These are phyloP conservation scores for Flaveria robusta DNA, from an alignment of 129 eudicot genomes.

Conservation along the genomic window DNA sequence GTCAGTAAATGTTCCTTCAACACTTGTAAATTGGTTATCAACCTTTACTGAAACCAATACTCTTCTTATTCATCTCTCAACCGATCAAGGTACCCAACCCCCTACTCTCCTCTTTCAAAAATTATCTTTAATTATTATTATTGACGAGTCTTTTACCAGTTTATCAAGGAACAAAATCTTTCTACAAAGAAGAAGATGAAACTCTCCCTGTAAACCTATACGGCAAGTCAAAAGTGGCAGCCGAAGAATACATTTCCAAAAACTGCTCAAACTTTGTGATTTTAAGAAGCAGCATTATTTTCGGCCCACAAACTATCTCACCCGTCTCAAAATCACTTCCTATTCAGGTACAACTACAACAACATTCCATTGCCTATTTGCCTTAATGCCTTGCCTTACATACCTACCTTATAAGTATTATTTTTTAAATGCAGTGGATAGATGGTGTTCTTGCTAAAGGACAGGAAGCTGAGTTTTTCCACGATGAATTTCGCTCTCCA, in stretches of 20 bases:
- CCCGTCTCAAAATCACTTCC: conserved; percentile 89
- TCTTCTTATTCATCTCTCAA: conserved; percentile 82
- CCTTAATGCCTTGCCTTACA: too few species aligned
- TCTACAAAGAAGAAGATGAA: conserved; percentile 79
- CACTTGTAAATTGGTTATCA: conserved; percentile 76
- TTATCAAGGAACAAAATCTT: conserved; percentile 90
- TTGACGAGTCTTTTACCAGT: too few species aligned
- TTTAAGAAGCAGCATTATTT: conserved; percentile 92
- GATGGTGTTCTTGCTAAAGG: conserved; percentile 81
- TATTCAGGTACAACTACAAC: conserved; percentile 52
- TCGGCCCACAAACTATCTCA: conserved; percentile 82
- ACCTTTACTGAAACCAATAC: conserved; percentile 46
- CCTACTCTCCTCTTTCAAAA: too few species aligned
- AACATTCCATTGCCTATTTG: too few species aligned
- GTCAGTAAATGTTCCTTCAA: conserved; percentile 74
- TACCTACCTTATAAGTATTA: background rate
- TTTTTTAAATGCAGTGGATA: conserved; percentile 65
- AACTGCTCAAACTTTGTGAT: conserved; percentile 72
- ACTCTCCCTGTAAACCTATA: conserved; percentile 79
- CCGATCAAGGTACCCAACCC: conserved; percentile 98
- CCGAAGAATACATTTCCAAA: conserved; percentile 59
- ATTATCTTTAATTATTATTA: too few species aligned
- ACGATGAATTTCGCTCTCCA: conserved; percentile 88
- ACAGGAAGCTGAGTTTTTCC: conserved; percentile 57
- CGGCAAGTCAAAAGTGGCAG: conserved; percentile 81